phyloP scores from a whole-genome alignment of 2,329 filamentous ascomycete species.

The Epichloe sibirici region DNA sequence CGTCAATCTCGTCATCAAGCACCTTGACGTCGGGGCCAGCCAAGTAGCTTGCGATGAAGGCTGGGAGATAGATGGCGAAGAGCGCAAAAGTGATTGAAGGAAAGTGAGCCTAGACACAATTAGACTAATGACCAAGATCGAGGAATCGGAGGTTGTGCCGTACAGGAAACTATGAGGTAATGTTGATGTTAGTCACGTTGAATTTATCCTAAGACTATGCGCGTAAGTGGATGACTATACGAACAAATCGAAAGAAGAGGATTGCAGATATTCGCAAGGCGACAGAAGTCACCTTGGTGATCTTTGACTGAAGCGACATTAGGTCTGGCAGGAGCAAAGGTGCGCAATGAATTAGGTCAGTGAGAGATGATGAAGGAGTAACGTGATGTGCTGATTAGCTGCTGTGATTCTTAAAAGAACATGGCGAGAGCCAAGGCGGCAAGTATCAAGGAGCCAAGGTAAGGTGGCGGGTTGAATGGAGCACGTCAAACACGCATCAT shows the following conservation, averaged over 20 bases:
- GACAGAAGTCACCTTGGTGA: conserved; percentile 24
- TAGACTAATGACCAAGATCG: conserved; percentile 2
- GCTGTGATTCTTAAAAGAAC: background rate
- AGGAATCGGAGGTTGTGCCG: conserved; percentile 5
- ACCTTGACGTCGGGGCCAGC: conserved; percentile 45
- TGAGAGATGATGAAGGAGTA: background rate
- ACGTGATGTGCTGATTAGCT: background rate
- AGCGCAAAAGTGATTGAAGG: conserved; percentile 47
- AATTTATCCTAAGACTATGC: background rate
- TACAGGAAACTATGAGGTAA: conserved; percentile 23
- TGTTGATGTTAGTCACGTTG: conserved; percentile 8
- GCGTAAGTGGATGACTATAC: conserved; percentile 7
- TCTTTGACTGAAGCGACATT: conserved; percentile 15
- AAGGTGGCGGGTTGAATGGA: background rate
- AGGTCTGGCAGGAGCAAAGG: background rate
- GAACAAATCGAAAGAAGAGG: conserved; percentile 25
- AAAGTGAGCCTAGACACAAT: conserved; percentile 22
- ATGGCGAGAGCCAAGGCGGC: background rate
- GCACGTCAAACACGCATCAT: background rate
- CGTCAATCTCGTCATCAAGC: conserved; percentile 47
- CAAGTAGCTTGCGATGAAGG: conserved; percentile 48
- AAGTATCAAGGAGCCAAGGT: background rate
- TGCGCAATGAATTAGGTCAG: background rate
- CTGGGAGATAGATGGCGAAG: conserved; percentile 52
- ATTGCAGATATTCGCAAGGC: conserved; percentile 25